phyloP scores from a whole-genome alignment of 2,329 filamentous ascomycete genomes.

The Penicillium concentricum region DNA sequence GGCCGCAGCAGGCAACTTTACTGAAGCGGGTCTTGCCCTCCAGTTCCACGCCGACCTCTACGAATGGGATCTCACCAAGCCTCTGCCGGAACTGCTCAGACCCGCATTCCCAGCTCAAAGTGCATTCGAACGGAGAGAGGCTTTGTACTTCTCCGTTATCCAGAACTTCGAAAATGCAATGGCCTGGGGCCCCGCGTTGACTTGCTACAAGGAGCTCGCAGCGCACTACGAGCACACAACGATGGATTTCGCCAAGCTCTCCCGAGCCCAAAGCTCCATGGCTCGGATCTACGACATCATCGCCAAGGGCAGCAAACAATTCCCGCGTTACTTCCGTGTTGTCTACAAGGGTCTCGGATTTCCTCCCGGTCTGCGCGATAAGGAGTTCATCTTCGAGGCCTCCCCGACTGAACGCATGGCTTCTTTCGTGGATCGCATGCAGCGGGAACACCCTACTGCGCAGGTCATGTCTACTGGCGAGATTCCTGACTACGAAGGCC shows the following conservation, averaged over 20 bases:
- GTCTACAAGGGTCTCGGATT: conserved; percentile 88
- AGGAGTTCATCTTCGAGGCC: conserved; percentile 89
- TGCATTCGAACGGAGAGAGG: conserved; percentile 88
- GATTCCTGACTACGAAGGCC: conserved; percentile 80
- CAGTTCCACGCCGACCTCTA: conserved; percentile 90
- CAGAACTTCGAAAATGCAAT: conserved; percentile 92
- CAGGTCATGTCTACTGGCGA: conserved; percentile 72
- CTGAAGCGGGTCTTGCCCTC: conserved; percentile 84
- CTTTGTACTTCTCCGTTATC: conserved; percentile 91
- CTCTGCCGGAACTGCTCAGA: conserved; percentile 65
- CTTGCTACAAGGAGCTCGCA: conserved; percentile 86
- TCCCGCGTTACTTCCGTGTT: conserved; percentile 88
- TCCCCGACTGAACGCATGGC: conserved; percentile 72
- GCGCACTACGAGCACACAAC: conserved; percentile 85
- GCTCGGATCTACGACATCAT: conserved; percentile 89
- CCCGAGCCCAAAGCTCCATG: conserved; percentile 83
- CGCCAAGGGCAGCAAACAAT: conserved; percentile 73
- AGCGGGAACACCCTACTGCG: conserved; percentile 82
- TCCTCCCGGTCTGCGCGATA: conserved; percentile 75
- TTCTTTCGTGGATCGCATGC: conserved; percentile 86
- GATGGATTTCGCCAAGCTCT: conserved; percentile 90
- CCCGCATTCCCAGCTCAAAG: conserved; percentile 80
- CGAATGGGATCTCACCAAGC: conserved; percentile 76
- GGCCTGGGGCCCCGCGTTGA: conserved; percentile 84
- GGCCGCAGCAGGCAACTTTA: conserved; percentile 70